Conservation (phyloP, 2,329 filamentous ascomycete genomes). For the Thyridium curvatum region DNA sequence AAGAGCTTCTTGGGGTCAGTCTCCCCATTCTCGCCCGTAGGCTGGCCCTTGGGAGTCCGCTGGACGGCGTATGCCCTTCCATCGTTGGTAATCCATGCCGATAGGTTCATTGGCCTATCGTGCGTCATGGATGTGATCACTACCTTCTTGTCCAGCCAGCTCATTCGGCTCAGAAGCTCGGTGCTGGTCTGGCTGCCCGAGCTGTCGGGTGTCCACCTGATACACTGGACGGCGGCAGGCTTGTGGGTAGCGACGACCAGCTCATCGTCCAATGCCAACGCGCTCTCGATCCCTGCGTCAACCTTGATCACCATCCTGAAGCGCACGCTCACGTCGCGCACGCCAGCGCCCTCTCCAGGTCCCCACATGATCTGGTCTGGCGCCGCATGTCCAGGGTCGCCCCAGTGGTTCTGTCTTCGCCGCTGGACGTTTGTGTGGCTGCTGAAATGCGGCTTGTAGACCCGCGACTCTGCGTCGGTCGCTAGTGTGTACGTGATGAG, state of each 20-base stretch:
- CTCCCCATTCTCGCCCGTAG: slow-evolving; percentile 33
- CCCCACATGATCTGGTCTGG: slow-evolving; percentile 64
- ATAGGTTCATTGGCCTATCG: slow-evolving; percentile 92
- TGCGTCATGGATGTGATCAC: slow-evolving; percentile 80
- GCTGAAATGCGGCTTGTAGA: slow-evolving; percentile 78
- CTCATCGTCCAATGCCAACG: slow-evolving; percentile 86
- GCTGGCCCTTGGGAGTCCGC: slow-evolving; percentile 42
- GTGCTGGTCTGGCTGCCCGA: slow-evolving; percentile 81
- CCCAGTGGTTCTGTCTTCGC: slow-evolving; percentile 54
- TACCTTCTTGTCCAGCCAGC: slow-evolving; percentile 74
- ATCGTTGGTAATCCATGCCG: slow-evolving; percentile 85
- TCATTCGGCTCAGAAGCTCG: slow-evolving; percentile 81
- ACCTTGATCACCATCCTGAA: slow-evolving; percentile 98
- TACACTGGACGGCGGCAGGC: slow-evolving; percentile 92
- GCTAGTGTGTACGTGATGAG: slow-evolving; percentile 92
- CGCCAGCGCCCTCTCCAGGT: slow-evolving; percentile 73
- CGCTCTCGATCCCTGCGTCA: slow-evolving; percentile 86
- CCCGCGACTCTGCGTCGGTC: slow-evolving; percentile 71
- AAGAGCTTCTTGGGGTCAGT: slow-evolving; percentile 63
- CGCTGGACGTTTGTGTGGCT: slow-evolving; percentile 59
- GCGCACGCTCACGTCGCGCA: slow-evolving; percentile 80
- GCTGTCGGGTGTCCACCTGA: slow-evolving; percentile 84
- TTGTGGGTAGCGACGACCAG: slow-evolving; percentile 86
- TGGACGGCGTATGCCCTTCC: slow-evolving; percentile 90
- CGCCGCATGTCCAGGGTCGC: slow-evolving; percentile 44